A percentile compares a stretch with the other conserved stretches of the same genome.
These are phyloP conservation scores for Pleurotus djamor DNA, from an alignment of 768 basidiomycete species.

Conservation along the genomic window DNA sequence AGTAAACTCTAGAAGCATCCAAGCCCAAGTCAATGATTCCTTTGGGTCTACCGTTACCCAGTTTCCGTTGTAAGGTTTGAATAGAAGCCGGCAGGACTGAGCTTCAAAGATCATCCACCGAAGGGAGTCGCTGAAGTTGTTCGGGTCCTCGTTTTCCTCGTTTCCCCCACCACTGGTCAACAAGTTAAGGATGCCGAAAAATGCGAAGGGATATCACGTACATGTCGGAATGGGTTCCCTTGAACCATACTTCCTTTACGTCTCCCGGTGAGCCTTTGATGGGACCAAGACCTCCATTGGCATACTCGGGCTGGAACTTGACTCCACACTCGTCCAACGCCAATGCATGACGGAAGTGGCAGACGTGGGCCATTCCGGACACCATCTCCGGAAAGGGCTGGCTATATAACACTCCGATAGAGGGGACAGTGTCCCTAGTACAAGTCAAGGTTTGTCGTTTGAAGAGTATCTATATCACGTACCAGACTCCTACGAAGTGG, in stretches of 20 bases:
- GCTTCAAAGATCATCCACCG: constrained; percentile 18
- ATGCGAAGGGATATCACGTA: too few relatives aligned
- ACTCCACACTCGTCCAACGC: constrained; percentile 4
- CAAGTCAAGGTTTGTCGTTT: too few relatives aligned
- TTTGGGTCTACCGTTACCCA: background rate
- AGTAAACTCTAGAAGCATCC: constrained; percentile 13
- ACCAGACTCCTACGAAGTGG: too few relatives aligned
- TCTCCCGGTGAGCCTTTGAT: background rate
- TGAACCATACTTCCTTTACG: background rate
- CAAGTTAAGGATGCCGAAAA: too few relatives aligned
- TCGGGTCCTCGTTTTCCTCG: constrained; percentile 12
- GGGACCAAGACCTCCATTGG: constrained; percentile 8
- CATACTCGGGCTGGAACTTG: constrained; percentile 27
- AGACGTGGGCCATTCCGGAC: too few relatives aligned
- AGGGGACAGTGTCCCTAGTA: too few relatives aligned
- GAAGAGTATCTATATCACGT: too few relatives aligned
- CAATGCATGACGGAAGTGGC: too few relatives aligned
- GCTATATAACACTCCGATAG: too few relatives aligned
- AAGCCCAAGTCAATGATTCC: constrained; percentile 13
- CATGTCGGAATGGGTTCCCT: constrained; percentile 11
- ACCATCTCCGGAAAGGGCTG: too few relatives aligned
- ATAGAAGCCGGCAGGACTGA: constrained; percentile 12
- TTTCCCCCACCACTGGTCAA: constrained; percentile 17
- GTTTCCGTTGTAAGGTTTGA: constrained; percentile 5
- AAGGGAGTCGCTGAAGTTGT: constrained; percentile 15